Conservation (phyloP, 116 monocot genomes). For the Thalassia testudinum region DNA sequence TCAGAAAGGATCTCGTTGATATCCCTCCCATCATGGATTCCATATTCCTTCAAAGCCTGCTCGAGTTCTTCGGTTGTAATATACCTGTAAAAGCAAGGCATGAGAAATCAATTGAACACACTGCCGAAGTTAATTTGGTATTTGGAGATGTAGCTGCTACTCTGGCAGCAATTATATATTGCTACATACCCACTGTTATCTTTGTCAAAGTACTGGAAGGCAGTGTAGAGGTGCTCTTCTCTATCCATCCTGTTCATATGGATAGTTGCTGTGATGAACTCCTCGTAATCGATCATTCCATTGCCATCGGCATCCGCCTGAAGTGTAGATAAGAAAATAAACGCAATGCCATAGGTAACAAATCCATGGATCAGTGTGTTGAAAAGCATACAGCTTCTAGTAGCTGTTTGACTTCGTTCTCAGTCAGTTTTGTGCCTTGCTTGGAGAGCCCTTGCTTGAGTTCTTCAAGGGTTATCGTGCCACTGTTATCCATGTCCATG, state of each 20-base stretch:
- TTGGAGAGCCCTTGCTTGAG: conserved; percentile 51
- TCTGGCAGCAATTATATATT: no score
- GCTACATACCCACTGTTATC: conserved; percentile 72
- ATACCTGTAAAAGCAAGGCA: conserved; percentile 25
- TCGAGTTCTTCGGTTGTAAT: conserved; percentile 96
- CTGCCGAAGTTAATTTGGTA: not conserved
- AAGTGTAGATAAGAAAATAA: not conserved
- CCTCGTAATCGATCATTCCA: conserved; percentile 81
- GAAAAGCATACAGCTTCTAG: conserved; percentile 66
- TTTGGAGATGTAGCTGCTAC: not conserved
- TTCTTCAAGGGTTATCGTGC: conserved; percentile 82
- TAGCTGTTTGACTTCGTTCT: conserved; percentile 62
- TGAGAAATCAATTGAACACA: not conserved
- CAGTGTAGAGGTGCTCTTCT: conserved; percentile 82
- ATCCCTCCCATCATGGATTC: conserved; percentile 54
- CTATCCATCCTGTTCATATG: conserved; percentile 85
- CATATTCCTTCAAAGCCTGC: conserved; percentile 75
- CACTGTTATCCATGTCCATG: conserved; percentile 80
- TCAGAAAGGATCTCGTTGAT: conserved; percentile 70
- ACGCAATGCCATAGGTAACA: not conserved
- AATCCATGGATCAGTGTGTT: not conserved
- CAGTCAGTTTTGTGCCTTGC: conserved; percentile 75
- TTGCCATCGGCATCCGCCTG: conserved; percentile 98
- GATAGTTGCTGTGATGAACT: conserved; percentile 94
- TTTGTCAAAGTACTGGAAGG: conserved; percentile 88